Conservation (phyloP, 768 basidiomycete genomes). For the Daedaleopsis nitida region DNA sequence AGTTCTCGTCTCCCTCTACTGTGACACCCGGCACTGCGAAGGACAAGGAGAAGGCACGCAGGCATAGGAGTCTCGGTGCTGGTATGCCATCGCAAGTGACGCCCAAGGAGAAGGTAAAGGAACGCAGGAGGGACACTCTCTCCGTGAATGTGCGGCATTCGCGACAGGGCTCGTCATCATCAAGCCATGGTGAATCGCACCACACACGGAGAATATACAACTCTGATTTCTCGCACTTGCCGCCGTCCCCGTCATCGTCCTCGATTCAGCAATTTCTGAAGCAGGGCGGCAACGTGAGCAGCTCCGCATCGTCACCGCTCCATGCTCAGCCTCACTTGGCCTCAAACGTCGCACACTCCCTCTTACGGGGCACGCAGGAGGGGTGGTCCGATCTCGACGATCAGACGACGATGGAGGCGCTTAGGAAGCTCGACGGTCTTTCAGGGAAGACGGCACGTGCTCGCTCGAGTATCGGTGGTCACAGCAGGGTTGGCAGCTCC, state of each 20-base stretch:
- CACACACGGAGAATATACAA: conserved; percentile 62
- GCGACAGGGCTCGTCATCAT: conserved; percentile 70
- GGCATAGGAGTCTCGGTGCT: conserved; percentile 73
- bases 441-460: conserved; percentile 75
- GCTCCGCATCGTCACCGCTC: conserved; percentile 38
- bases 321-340: conserved; percentile 48
- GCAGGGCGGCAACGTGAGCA: conserved; percentile 48
- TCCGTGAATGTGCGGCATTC: conserved; percentile 45
- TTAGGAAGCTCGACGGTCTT: conserved; percentile 91
- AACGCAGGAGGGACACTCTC: conserved; percentile 35
- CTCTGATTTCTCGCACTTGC: conserved; percentile 86
- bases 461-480: conserved; percentile 64
- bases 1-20: conserved; percentile 38
- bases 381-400: conserved; percentile 90
- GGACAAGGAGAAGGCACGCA: conserved; percentile 52
- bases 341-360: conserved; percentile 79
- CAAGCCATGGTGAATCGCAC: conserved; percentile 52
- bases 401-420: conserved; percentile 85
- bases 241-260: conserved; percentile 89
- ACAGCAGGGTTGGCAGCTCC: conserved; percentile 49
- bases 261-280: conserved; percentile 84
- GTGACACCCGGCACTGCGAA: conserved; percentile 36
- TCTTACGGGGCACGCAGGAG: conserved; percentile 85
- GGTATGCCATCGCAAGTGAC: conserved; percentile 42
- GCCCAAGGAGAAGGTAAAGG: conserved; percentile 49